Conservation (phyloP, 164 flowering plant genomes). For the Nymphaea colorata region DNA sequence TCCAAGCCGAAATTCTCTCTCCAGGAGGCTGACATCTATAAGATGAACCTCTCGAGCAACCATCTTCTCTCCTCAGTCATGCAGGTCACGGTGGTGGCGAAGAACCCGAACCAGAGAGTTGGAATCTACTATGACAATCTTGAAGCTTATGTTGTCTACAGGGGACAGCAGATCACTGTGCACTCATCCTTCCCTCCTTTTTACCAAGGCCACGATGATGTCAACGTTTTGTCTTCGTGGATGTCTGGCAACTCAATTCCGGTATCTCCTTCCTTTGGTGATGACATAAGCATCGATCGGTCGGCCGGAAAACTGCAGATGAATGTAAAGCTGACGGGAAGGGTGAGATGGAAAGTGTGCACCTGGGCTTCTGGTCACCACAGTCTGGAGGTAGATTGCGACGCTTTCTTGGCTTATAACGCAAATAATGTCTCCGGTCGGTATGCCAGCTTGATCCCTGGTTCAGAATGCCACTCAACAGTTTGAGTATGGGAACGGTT, state of each 20-base stretch:
- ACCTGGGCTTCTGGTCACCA: slow-evolving; percentile 53
- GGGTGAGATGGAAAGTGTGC: slow-evolving; percentile 60
- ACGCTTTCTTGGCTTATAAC: slow-evolving; percentile 10
- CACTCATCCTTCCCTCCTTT: slow-evolving; percentile 18
- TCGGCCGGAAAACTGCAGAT: slow-evolving; percentile 29
- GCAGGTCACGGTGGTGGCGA: slow-evolving; percentile 20
- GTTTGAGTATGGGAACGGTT: slow-evolving; percentile 8
- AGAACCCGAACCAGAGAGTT: slow-evolving; percentile 19
- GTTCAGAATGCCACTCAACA: slow-evolving; percentile 16
- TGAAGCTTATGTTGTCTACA: slow-evolving; percentile 18
- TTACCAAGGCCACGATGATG: slow-evolving; percentile 24
- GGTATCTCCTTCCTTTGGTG: slow-evolving; percentile 41
- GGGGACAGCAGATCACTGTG: slow-evolving; percentile 18
- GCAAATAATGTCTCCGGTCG: slow-evolving; percentile 6
- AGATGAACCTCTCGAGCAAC: slow-evolving; percentile 16
- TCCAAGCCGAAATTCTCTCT: slow-evolving; percentile 24
- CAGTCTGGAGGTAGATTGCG: slow-evolving; percentile 38
- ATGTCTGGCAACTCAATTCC: slow-evolving; percentile 24
- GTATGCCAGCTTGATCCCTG: slow-evolving; percentile 10
- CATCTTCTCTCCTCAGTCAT: slow-evolving; percentile 23
- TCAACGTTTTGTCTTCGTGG: slow-evolving; percentile 12
- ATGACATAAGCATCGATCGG: slow-evolving; percentile 43
- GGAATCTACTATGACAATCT: slow-evolving; percentile 23
- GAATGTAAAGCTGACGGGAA: slow-evolving; percentile 34
- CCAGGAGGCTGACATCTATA: slow-evolving; percentile 17